These are phyloP conservation scores for Saturnispora silvae DNA, from an alignment of 805 yeast species.

Conservation along the genomic window DNA sequence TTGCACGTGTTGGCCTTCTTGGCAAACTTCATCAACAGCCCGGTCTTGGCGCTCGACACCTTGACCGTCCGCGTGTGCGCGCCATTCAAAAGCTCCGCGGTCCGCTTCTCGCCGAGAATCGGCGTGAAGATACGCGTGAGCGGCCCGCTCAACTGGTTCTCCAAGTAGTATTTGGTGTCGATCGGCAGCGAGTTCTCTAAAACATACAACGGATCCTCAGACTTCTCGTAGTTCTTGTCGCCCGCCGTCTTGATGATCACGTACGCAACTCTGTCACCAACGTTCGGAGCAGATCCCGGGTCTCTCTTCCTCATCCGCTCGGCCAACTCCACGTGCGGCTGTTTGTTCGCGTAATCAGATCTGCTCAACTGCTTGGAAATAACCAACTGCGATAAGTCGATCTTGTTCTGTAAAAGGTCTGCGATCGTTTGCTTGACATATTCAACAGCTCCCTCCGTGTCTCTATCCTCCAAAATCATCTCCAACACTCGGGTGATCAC, in stretches of 20 bases:
- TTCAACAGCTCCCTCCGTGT: constrained; percentile 72
- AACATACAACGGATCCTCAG: constrained; percentile 93
- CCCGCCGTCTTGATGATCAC: constrained; percentile 71
- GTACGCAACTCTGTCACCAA: constrained; percentile 97
- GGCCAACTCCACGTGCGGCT: constrained; percentile 94
- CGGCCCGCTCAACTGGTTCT: constrained; percentile 88
- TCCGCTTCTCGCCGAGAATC: constrained; percentile 75
- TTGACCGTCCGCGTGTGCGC: constrained; percentile 73
- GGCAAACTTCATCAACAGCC: constrained; percentile 83
- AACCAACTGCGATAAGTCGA: constrained; percentile 87
- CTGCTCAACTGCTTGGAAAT: constrained; percentile 86
- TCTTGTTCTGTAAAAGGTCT: constrained; percentile 78
- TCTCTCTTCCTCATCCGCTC: constrained; percentile 95
- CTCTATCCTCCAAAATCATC: constrained; percentile 74
- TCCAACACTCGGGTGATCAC: constrained; percentile 89
- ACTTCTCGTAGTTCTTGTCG: constrained; percentile 85
- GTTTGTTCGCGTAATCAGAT: constrained; percentile 89
- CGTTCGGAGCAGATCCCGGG: constrained; percentile 91
- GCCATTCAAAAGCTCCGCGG: constrained; percentile 72
- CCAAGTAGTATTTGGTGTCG: constrained; percentile 88
- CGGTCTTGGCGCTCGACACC: constrained; percentile 64
- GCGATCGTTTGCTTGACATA: constrained; percentile 84
- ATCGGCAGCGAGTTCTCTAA: constrained; percentile 86
- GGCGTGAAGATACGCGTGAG: constrained; percentile 91
- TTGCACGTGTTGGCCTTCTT: constrained; percentile 82